Conservation (phyloP, 805 yeast genomes). For the Yamadazyma olivae region DNA sequence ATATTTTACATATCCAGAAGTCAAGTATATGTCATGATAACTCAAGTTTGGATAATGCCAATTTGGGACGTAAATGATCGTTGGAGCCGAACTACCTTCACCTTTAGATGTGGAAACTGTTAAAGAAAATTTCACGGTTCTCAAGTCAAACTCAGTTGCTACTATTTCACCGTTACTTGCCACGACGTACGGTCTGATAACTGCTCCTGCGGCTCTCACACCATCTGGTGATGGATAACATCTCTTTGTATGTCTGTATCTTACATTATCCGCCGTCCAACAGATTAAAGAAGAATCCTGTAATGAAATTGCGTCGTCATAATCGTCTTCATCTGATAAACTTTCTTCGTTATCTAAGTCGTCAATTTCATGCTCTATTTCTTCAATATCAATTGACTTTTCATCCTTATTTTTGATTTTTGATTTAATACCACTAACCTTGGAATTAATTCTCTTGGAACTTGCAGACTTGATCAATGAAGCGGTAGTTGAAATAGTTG, state of each 20-base stretch:
- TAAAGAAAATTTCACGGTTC: conserved; percentile 44
- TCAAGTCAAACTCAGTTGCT: conserved; percentile 58
- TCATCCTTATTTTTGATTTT: conserved; percentile 7
- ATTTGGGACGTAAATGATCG: conserved; percentile 65
- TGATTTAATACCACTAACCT: conserved; percentile 9
- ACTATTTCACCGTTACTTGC: conserved; percentile 58
- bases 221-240: conserved; percentile 54
- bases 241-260: conserved; percentile 23
- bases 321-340: conserved; percentile 8
- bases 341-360: conserved; percentile 6
- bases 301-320: conserved; percentile 15
- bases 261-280: conserved; percentile 21
- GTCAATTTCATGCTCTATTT: conserved; percentile 3
- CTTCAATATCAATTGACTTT: conserved; percentile 4
- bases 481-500: conserved; percentile 12
- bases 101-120: conserved; percentile 27
- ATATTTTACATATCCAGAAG: conserved; percentile 55
- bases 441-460: conserved; percentile 7
- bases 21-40: conserved; percentile 45
- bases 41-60: conserved; percentile 61
- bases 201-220: conserved; percentile 69
- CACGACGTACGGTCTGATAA: conserved; percentile 73
- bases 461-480: conserved; percentile 7
- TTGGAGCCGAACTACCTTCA: conserved; percentile 31
- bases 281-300: conserved; percentile 22